Percentiles rank a stretch among this genome's conserved stretches.
Evolutionary conservation across 306 rosid genomes (phyloP).

Genomic region (Lathyrus sativus): DNA sequence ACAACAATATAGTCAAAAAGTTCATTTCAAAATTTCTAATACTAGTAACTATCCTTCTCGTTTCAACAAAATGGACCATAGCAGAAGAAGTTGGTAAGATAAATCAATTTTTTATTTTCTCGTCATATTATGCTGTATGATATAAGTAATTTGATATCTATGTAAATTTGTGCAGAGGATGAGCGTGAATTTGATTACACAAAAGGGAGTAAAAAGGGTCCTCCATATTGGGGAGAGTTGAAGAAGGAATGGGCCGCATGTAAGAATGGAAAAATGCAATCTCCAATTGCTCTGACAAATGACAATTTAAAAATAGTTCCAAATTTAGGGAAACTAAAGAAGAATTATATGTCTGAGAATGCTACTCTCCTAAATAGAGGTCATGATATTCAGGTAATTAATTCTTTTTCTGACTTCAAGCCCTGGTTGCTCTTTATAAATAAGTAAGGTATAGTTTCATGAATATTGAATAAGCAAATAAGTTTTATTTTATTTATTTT

Average conservation of each 20-base stretch:
- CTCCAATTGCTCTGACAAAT: conserved; percentile 66
- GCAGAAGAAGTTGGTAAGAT: conserved; percentile 76
- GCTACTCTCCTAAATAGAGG: conserved; percentile 66
- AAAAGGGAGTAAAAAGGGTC: conserved; percentile 53
- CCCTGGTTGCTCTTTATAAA: no score
- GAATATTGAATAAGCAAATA: no score
- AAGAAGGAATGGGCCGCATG: conserved; percentile 64
- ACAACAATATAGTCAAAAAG: conserved; percentile 26
- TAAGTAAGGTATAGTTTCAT: no score
- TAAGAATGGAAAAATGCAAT: conserved; percentile 59
- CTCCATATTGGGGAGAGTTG: conserved; percentile 58
- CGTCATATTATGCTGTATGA: background rate
- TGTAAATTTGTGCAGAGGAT: conserved; percentile 50
- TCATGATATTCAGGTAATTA: conserved; percentile 63
- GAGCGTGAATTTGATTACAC: conserved; percentile 59
- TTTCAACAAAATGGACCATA: conserved; percentile 26
- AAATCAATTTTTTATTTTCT: background rate
- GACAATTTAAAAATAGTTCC: conserved; percentile 40
- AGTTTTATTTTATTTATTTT: no score
- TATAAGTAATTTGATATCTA: background rate
- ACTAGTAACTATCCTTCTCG: conserved; percentile 26
- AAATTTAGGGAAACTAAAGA: conserved; percentile 40
- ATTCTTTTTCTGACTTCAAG: no score
- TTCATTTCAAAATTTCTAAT: conserved; percentile 29
- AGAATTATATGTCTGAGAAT: conserved; percentile 46